phyloP scores from a whole-genome alignment of 2,329 filamentous ascomycete genomes.

The Chlorencoelia australis region DNA sequence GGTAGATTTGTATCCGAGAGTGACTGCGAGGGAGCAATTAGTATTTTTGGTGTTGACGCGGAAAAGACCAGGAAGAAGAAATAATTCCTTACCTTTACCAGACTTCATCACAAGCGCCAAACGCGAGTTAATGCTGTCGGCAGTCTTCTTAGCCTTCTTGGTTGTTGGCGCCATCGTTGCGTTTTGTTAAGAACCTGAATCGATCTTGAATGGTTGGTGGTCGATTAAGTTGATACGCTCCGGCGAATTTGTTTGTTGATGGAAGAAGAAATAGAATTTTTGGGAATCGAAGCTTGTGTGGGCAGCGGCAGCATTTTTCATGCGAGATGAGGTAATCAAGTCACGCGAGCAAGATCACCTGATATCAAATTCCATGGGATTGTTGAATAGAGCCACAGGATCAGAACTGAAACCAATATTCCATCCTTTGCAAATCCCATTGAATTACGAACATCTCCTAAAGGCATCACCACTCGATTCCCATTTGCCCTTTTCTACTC shows the following conservation, averaged over 20 bases:
- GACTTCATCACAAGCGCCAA: slow-evolving; percentile 54
- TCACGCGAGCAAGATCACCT: too few species aligned
- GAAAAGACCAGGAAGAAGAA: neutral
- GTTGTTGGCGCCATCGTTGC: slow-evolving; percentile 36
- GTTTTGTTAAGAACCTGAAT: slow-evolving; percentile 25
- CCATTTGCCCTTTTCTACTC: too few species aligned
- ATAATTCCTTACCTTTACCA: slow-evolving; percentile 41
- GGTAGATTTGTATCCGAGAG: slow-evolving; percentile 80
- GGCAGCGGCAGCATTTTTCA: too few species aligned
- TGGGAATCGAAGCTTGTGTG: neutral
- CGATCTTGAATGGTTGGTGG: slow-evolving; percentile 18
- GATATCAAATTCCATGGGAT: too few species aligned
- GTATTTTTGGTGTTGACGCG: slow-evolving; percentile 2
- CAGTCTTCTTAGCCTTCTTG: slow-evolving; percentile 77
- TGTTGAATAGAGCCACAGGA: too few species aligned
- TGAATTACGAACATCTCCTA: too few species aligned
- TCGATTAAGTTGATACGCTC: slow-evolving; percentile 29
- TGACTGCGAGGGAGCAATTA: slow-evolving; percentile 45
- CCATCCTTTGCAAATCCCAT: too few species aligned
- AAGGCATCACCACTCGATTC: too few species aligned
- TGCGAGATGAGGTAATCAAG: too few species aligned
- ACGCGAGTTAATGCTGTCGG: slow-evolving; percentile 61
- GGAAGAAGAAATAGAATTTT: slow-evolving; percentile 5
- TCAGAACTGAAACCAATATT: too few species aligned
- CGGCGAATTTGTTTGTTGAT: slow-evolving; percentile 24